phyloP scores from a whole-genome alignment of 1,139 yeast species.

The Kluyveromyces marxianus region DNA sequence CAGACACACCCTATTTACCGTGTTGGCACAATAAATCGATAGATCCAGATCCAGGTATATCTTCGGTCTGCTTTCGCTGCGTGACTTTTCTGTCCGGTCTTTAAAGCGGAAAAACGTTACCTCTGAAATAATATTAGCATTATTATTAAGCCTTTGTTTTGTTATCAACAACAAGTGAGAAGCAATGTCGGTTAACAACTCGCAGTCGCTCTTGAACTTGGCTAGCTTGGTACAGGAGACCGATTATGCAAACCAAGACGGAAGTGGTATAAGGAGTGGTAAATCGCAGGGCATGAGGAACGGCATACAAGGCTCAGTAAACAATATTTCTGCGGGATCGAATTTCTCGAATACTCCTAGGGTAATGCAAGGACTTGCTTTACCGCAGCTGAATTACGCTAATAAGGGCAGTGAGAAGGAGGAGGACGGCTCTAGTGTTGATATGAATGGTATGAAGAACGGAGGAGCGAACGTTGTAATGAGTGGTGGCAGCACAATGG shows the following conservation, averaged over 20 bases:
- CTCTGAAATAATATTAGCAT: too few species aligned
- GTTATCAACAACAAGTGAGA: not conserved
- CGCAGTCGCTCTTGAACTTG: conserved; percentile 5
- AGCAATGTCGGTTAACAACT: conserved; percentile 1
- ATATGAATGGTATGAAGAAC: not conserved
- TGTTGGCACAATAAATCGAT: too few species aligned
- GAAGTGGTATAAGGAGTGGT: not conserved
- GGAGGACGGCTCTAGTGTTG: not conserved
- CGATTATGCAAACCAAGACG: not conserved
- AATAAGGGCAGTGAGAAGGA: not conserved
- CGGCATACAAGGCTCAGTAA: not conserved
- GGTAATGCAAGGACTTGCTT: conserved; percentile 4
- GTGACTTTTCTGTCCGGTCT: too few species aligned
- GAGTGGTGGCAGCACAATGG: not conserved
- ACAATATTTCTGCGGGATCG: not conserved
- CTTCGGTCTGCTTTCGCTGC: too few species aligned
- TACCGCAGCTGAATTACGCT: conserved; percentile 1
- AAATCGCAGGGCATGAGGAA: not conserved
- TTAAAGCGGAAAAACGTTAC: too few species aligned
- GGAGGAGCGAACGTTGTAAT: not conserved
- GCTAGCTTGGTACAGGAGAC: conserved; percentile 3
- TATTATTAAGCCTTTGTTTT: not conserved
- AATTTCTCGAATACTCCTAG: conserved; percentile 2
- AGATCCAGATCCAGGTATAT: too few species aligned
- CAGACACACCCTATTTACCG: too few species aligned